Evolutionary conservation across 805 yeast species (phyloP), one percentile per base, ranked within the genome.

Genomic region (Starmerella apicola): DNA sequence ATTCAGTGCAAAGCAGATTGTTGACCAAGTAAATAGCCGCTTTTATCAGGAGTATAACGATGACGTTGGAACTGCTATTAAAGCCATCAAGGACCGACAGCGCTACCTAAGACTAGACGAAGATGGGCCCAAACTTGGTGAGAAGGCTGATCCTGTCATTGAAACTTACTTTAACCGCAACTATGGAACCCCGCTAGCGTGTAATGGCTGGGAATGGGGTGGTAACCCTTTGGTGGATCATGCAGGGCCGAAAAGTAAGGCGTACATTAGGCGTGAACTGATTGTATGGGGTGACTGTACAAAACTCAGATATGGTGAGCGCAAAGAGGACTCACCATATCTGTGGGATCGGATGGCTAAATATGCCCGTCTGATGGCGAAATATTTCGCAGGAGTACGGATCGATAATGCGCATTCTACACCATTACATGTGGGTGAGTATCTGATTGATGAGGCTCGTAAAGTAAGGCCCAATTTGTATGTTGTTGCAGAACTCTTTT

Each of bases 201-300:
- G 91, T 56, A 88, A 91, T 54, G 98, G 98, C 34, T 88, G 97
- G 96, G 84, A 91, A 41, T 88, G 98, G 98, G 86, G 83, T 38
- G 96, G 95, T 9, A 78, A 88, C 50, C 96, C 97, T 2, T 61
- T 86, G 42, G 79, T 83, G 3, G 97, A 88, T 61, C 88, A 88
- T 69, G 98, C 97, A 0, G 80, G 94, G 0, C 59, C 68, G 22
- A 51, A 76, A 39, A 75, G 94, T 4, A 79, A 74, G 54, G 86
- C 93, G 3, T 88, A 91, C 55, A 61, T 88, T 36, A 69, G 94
- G 38, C 72, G 98, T 56, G 95, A 88, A 59, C 94, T 88, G 10
- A 85, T 88, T 50, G 82, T 88, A 20, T 88, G 98, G 98, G 91
- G 95, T 3, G 98, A 88, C 57, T 88, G 98, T 66, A 86, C 88